A percentile compares a stretch with the other conserved stretches of the same genome.
Evolutionary conservation across 768 basidiomycete genomes (phyloP).

Genomic region (Trametopsis cervina): DNA sequence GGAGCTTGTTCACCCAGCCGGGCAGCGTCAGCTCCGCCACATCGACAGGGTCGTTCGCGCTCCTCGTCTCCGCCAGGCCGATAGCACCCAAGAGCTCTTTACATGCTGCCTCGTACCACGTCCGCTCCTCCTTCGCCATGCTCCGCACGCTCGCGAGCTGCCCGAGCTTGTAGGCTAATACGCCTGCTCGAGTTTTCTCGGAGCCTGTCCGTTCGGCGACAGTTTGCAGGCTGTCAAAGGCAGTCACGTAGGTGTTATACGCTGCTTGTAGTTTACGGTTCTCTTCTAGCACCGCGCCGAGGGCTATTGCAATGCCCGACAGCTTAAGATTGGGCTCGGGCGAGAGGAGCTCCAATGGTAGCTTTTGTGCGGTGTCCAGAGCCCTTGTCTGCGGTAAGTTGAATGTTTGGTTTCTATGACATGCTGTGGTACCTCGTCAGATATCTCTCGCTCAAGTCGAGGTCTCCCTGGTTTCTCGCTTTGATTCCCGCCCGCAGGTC

Average conservation of each 20-base stretch:
- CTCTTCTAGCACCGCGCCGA: slow-evolving; percentile 50
- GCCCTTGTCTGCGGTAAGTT: too few relatives aligned
- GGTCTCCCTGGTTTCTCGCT: slow-evolving; percentile 53
- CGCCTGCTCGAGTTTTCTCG: slow-evolving; percentile 38
- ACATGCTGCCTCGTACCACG: slow-evolving; percentile 36
- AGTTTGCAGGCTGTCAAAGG: slow-evolving; percentile 13
- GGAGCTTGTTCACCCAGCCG: slow-evolving; percentile 49
- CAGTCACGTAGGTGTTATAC: slow-evolving; percentile 21
- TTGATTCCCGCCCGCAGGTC: slow-evolving; percentile 62
- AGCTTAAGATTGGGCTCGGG: slow-evolving; percentile 55
- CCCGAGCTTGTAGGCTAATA: slow-evolving; percentile 39
- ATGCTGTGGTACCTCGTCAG: slow-evolving; percentile 28
- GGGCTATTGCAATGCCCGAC: slow-evolving; percentile 56
- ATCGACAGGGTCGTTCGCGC: slow-evolving; percentile 7
- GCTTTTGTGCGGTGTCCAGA: slow-evolving; percentile 42
- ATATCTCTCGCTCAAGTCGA: slow-evolving; percentile 42
- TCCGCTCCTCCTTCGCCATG: slow-evolving; percentile 31
- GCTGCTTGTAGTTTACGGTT: slow-evolving; percentile 26
- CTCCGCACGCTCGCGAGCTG: slow-evolving; percentile 29
- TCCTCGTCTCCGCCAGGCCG: slow-evolving; percentile 5
- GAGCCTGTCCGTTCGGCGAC: slow-evolving; percentile 20
- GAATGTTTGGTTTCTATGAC: too few relatives aligned
- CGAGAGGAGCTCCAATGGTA: slow-evolving; percentile 31
- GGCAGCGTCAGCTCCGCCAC: slow-evolving; percentile 48
- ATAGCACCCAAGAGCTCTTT: slow-evolving; percentile 30